Percentiles rank a stretch among this genome's conserved stretches.
phyloP scores from a whole-genome alignment of 352 stramenopile genomes.

The Globisporangium echinulatum region DNA sequence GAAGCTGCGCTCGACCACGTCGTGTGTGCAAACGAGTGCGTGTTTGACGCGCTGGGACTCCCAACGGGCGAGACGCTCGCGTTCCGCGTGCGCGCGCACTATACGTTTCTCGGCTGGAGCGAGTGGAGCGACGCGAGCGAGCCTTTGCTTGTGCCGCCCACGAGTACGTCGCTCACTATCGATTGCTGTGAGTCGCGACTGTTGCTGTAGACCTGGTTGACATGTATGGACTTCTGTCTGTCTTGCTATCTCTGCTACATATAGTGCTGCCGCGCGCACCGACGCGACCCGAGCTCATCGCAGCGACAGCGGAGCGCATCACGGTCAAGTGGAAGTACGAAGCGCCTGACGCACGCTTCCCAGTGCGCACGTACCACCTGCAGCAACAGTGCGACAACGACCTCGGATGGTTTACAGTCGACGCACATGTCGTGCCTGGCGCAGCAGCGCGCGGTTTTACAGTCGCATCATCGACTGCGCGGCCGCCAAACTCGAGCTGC shows the following conservation, averaged over 20 bases:
- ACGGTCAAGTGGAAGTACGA: constrained; percentile 35
- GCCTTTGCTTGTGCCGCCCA: constrained; percentile 28
- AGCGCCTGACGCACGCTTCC: constrained; percentile 22
- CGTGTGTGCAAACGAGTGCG: constrained; percentile 22
- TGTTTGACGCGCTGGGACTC: constrained; percentile 15
- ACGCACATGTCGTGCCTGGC: constrained; percentile 20
- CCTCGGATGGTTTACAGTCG: constrained; percentile 36
- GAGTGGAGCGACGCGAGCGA: constrained; percentile 43
- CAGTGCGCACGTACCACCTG: constrained; percentile 27
- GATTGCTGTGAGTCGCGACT: not conserved
- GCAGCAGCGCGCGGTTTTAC: constrained; percentile 18
- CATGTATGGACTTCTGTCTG: not conserved
- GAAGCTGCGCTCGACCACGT: constrained; percentile 17
- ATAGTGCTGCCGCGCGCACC: constrained; percentile 29
- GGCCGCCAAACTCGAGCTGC: constrained; percentile 37
- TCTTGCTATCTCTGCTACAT: too few relatives aligned
- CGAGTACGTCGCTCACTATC: constrained; percentile 11
- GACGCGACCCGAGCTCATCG: constrained; percentile 33
- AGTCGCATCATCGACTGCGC: constrained; percentile 19
- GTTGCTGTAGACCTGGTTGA: not conserved
- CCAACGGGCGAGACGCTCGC: constrained; percentile 24
- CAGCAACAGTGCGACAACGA: constrained; percentile 51
- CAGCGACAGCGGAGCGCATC: constrained; percentile 20
- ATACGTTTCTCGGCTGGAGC: constrained; percentile 29
- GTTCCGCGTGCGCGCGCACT: constrained; percentile 49